These are phyloP conservation scores for Tylopilus plumbeoviolaceoides DNA, from an alignment of 768 basidiomycete genomes.

Conservation along the genomic window DNA sequence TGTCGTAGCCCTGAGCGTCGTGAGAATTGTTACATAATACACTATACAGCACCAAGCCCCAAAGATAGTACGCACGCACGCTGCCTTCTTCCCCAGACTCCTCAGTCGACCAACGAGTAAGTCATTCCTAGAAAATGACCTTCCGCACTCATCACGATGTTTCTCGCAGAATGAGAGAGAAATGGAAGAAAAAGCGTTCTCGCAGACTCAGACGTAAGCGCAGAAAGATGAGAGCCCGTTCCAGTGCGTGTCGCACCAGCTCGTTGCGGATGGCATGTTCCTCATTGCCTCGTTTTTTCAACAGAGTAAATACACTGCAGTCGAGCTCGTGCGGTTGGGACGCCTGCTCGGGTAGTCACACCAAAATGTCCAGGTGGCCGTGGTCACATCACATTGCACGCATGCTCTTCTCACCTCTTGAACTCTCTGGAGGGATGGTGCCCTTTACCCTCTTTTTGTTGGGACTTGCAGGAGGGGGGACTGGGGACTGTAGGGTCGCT, in stretches of 20 bases:
- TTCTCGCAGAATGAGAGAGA: constrained; percentile 78
- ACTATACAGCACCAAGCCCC: constrained; percentile 37
- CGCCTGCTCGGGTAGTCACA: constrained; percentile 13
- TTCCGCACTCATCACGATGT: not conserved
- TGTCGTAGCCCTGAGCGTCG: no score
- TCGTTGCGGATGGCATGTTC: not conserved
- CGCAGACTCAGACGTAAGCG: constrained; percentile 90
- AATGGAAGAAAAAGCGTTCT: constrained; percentile 96
- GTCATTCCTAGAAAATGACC: not conserved
- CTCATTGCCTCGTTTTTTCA: not conserved
- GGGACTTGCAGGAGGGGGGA: constrained; percentile 20
- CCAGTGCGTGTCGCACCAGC: constrained; percentile 56
- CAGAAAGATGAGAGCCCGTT: constrained; percentile 95
- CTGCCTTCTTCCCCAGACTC: constrained; percentile 22
- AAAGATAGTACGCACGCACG: constrained; percentile 17
- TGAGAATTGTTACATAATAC: constrained; percentile 26
- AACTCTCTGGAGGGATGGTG: constrained; percentile 18
- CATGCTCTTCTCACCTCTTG: constrained; percentile 25
- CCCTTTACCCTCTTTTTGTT: constrained; percentile 17
- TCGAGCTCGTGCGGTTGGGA: constrained; percentile 27
- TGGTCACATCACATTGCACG: constrained; percentile 21
- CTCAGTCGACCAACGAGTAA: constrained; percentile 29
- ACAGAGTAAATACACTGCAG: constrained; percentile 35
- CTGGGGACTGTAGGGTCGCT: constrained; percentile 23
- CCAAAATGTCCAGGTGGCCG: constrained; percentile 13